Evolutionary conservation across 768 basidiomycete genomes (phyloP).

Genomic region (Hortiboletus flavorubellus): DNA sequence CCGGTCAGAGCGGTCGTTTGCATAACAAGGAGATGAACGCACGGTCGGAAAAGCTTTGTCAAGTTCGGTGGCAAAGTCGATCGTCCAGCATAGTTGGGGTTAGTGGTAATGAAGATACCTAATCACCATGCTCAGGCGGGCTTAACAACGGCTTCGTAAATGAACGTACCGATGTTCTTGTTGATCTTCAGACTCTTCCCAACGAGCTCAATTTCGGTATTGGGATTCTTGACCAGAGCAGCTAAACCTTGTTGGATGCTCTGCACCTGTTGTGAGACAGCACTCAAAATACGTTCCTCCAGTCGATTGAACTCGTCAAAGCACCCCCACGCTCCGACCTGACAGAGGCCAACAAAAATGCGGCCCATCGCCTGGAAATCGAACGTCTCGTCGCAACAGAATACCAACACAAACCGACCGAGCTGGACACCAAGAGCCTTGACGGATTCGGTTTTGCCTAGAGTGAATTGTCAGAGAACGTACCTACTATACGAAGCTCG

Average conservation of each 20-base stretch:
- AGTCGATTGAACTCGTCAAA: slow-evolving; percentile 98
- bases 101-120: slow-evolving; percentile 99
- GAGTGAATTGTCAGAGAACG: slow-evolving; percentile 3
- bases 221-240: slow-evolving; percentile 76
- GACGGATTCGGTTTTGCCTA: slow-evolving; percentile 98
- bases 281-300: slow-evolving; percentile 95
- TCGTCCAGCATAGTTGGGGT: slow-evolving; percentile 97
- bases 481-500: background rate
- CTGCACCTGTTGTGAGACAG: slow-evolving; percentile 98
- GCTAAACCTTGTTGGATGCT: slow-evolving; percentile 95
- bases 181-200: slow-evolving; percentile 93
- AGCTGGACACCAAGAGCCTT: slow-evolving; percentile 97
- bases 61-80: slow-evolving; percentile 85
- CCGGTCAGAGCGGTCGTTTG: slow-evolving; percentile 6
- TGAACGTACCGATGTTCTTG: slow-evolving; percentile 75
- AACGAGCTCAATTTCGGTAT: slow-evolving; percentile 91
- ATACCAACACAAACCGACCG: slow-evolving; percentile 99
- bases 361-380: slow-evolving; percentile 99
- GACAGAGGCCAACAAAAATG: slow-evolving; percentile 97
- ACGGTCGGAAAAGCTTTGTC: slow-evolving; percentile 93
- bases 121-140: slow-evolving; percentile 10
- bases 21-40: slow-evolving; percentile 30
- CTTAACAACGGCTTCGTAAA: background rate
- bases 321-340: slow-evolving; percentile 99
- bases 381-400: slow-evolving; percentile 99